These are phyloP conservation scores for Daphne laureola DNA, from an alignment of 441 rosid genomes.

Conservation along the genomic window DNA sequence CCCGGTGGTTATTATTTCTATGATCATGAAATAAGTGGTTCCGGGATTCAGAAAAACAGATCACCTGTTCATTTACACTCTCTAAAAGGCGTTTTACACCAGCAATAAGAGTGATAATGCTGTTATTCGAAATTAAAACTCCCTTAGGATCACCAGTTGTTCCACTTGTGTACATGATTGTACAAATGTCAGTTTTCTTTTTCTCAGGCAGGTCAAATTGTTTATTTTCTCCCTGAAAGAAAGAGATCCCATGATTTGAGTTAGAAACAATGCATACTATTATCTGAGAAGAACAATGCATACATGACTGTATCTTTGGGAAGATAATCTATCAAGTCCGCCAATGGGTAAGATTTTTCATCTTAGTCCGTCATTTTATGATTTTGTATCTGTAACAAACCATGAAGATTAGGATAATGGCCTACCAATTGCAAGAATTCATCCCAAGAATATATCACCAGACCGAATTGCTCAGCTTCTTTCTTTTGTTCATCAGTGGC, in stretches of 20 bases:
- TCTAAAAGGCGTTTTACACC: slow-evolving; percentile 58
- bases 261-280: slow-evolving; percentile 4
- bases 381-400: no score
- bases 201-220: slow-evolving; percentile 69
- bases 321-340: no score
- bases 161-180: slow-evolving; percentile 97
- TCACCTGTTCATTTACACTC: slow-evolving; percentile 61
- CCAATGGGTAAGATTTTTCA: no score
- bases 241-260: slow-evolving; percentile 12
- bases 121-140: slow-evolving; percentile 82
- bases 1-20: no score
- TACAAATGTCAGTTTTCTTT: slow-evolving; percentile 70
- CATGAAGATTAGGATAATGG: not conserved
- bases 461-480: slow-evolving; percentile 54
- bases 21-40: not conserved
- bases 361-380: no score
- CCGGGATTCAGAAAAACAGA: slow-evolving; percentile 10
- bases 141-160: slow-evolving; percentile 99
- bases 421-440: slow-evolving; percentile 71
- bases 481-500: slow-evolving; percentile 56
- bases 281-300: no score
- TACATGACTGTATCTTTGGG: no score
- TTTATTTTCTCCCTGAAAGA: slow-evolving; percentile 55
- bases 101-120: slow-evolving; percentile 63
- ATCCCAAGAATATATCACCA: slow-evolving; percentile 70